Base-by-base conservation (phyloP, 1,139 yeast genomes). In the Sugiyamaella castrensis region DNA sequence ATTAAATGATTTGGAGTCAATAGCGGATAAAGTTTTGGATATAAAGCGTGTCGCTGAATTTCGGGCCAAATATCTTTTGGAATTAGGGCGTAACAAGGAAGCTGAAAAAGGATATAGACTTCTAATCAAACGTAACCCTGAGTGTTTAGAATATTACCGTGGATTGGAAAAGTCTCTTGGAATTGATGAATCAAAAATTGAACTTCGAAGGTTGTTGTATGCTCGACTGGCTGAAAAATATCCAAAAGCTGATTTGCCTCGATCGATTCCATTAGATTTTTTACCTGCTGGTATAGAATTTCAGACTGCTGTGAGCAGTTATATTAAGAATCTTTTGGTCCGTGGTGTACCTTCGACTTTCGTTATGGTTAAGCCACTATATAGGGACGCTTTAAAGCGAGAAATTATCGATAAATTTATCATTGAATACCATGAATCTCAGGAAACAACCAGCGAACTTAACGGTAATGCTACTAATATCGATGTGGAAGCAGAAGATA, bases 281-380 rank as follows among this genome's bases (percentile, higher is more conserved):
- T 70, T 87, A 43, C 24, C 24, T 19, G 72, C 79, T 2, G 84
- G 87, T 8, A 75, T 76, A 8, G 64, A 55, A 38, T 56, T 85
- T 81, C 62, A 71, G 66, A 46, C 53, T 54, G 48, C 78, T 71
- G 62, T 81, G 73, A 35, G 63, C 61, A 45, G 65, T 1, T 92
- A 89, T 63, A 68, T 91, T 41, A 57, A 76, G 10, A 69, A 74
- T 2, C 87, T 84, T 63, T 76, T 94, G 60, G 70, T 76, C 53
- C 77, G 88, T 54, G 95, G 96, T 34, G 94, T 89, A 30, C 98
- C 98, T 4, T 87, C 97, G 1, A 78, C 95, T 6, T 92, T 91
- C 70, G 85, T 85, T 43, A 84, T 87, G 60, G 79, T 92, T 48
- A 89, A 91, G 68, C 87, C 94, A 1, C 73, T 91, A 55, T 89